phyloP scores from a whole-genome alignment of 305 asterid genomes.

The Stenogyne calaminthoides region DNA sequence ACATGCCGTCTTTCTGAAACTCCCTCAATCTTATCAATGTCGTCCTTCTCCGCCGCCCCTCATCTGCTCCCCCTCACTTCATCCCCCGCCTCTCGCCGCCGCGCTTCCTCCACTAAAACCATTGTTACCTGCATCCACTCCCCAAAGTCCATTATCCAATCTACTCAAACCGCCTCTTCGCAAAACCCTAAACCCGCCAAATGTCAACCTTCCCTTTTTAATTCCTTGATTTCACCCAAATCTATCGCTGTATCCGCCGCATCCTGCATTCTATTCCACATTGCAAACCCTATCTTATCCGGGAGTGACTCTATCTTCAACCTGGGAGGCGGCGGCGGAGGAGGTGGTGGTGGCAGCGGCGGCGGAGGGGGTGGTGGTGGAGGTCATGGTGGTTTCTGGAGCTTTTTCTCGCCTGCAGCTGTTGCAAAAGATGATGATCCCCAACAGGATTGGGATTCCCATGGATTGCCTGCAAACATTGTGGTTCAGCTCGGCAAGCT shows the following conservation, averaged over 20 bases:
- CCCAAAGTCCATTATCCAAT: slow-evolving; percentile 37
- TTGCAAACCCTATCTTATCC: slow-evolving; percentile 35
- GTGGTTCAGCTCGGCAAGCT: slow-evolving; percentile 78
- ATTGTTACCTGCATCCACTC: slow-evolving; percentile 24
- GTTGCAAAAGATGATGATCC: slow-evolving; percentile 80
- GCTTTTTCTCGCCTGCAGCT: slow-evolving; percentile 55
- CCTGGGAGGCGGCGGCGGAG: slow-evolving; percentile 42
- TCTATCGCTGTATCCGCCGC: slow-evolving; percentile 49
- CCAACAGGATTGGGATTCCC: slow-evolving; percentile 81
- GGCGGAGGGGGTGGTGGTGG: slow-evolving; percentile 54
- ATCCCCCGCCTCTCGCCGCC: slow-evolving; percentile 34
- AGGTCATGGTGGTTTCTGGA: slow-evolving; percentile 59
- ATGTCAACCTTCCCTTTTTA: slow-evolving; percentile 27
- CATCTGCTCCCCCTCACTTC: slow-evolving; percentile 47
- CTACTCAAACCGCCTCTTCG: slow-evolving; percentile 41
- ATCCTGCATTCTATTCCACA: slow-evolving; percentile 50
- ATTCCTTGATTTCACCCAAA: slow-evolving; percentile 38
- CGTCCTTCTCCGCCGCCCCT: slow-evolving; percentile 61
- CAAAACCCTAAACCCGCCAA: slow-evolving; percentile 64
- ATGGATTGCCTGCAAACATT: slow-evolving; percentile 86
- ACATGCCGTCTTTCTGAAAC: background rate
- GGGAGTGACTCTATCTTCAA: slow-evolving; percentile 32
- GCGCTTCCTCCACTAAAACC: slow-evolving; percentile 20
- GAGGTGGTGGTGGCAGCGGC: slow-evolving; percentile 40
- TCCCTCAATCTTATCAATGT: slow-evolving; percentile 37